Evolutionary conservation across 192 early-diverging fungal species (phyloP).

Genomic region (Thamnidium elegans): DNA sequence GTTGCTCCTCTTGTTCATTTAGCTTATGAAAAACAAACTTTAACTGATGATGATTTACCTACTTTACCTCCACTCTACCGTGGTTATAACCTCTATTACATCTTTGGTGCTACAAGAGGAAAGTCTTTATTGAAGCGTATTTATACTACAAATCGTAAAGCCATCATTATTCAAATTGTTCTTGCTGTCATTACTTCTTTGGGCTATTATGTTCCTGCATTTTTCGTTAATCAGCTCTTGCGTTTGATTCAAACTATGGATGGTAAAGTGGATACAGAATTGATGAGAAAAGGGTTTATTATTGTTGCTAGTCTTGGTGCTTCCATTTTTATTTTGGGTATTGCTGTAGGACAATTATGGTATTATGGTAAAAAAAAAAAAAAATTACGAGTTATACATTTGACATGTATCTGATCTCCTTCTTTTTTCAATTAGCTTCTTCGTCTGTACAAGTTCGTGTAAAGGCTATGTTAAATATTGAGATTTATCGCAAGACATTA

Average conservation of each 20-base stretch:
- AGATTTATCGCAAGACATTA: constrained; percentile 66
- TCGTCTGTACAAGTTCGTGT: constrained; percentile 31
- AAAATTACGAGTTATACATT: constrained; percentile 33
- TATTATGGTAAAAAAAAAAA: constrained; percentile 36
- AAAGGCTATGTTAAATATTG: constrained; percentile 39
- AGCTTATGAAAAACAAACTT: constrained; percentile 31
- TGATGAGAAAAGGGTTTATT: constrained; percentile 54
- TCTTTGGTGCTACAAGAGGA: constrained; percentile 27
- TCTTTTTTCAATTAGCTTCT: constrained; percentile 11
- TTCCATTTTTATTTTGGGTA: constrained; percentile 47
- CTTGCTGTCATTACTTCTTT: constrained; percentile 8
- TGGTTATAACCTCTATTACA: constrained; percentile 36
- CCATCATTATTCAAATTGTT: not conserved
- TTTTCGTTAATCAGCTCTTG: constrained; percentile 33
- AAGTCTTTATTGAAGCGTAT: constrained; percentile 9
- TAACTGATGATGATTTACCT: constrained; percentile 41
- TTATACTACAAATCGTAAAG: not conserved
- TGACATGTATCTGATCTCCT: not conserved
- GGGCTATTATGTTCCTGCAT: constrained; percentile 19
- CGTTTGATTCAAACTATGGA: constrained; percentile 18
- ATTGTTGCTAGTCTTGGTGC: constrained; percentile 53
- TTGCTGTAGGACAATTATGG: constrained; percentile 27
- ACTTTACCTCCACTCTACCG: constrained; percentile 31
- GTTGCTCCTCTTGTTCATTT: constrained; percentile 34
- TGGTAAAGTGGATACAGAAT: constrained; percentile 1